Base-by-base conservation (phyloP, 345 rosid species). In the Ceriops tagal region DNA sequence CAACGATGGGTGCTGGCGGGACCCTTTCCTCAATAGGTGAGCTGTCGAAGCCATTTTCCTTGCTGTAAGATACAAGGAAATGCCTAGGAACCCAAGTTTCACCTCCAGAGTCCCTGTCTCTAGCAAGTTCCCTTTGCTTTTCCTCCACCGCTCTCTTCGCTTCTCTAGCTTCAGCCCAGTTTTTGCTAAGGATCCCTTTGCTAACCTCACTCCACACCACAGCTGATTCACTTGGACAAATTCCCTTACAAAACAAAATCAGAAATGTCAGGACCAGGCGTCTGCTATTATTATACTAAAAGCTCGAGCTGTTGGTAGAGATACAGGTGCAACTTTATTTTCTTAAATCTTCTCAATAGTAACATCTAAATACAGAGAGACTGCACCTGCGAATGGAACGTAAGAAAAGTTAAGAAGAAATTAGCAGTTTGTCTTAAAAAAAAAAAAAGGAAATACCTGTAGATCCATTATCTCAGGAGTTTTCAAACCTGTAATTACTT, bases 121-220 rank as follows among this genome's bases (percentile, higher is more conserved):
- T 86, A 62, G 30, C 43, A 2, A 68, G 58, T 75, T 74, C 77
- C 58, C 98, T 86, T 46, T 91, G 98, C 58, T 77, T 82, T 63
- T 83, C 87, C 74, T 93, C 98, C 6, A 93, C 72, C 0, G 32
- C 65, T 30, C 71, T 84, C 91, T 93, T 93, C 1, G 85, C 88
- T 75, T 86, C 85, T 39, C 74, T 81, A 28, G 96, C 96, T 79
- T 81, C 87, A 69, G 80, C 86, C 97, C 97, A 93, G 1, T 91
- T 88, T 27, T 79, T 69, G 32, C 24, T 82, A 62, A 89, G 55
- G 10, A 93, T 87, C 32, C 74, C 87, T 75, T 69, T 76, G 83
- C 85, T 89, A 53, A 86, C 84, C 68, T 73, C 81, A 20, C 88
- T 73, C 98, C 98, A 91, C 20, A 93, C 92, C n/a, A 62, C 67